Evolutionary conservation across 2,329 filamentous ascomycete species (phyloP), one percentile per base, ranked within the genome.

Genomic region (Parascedosporium putredinis): DNA sequence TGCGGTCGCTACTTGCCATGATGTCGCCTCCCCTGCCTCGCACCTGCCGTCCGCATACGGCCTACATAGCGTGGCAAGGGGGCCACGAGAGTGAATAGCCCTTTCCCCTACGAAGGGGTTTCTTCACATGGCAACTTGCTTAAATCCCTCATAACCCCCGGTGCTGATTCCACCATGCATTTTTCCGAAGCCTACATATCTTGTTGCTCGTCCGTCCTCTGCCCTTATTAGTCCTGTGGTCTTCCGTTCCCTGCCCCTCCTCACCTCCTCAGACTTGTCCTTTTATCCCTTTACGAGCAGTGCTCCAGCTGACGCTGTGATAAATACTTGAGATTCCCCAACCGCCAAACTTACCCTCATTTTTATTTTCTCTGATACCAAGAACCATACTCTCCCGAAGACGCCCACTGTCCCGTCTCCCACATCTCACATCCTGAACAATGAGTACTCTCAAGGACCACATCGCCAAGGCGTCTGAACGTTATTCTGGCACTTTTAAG

Each of bases 401-500:
- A 5, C 23, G 9, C 34, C 31, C 22, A 44, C 33, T 12, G 20
- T 7, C 36, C 16, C 23, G n/a, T n/a, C 25, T 8, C 24, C 43
- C 40, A 23, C 10, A 25, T 47, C 29, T 34, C 24, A 36, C 8
- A 14, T 31, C 40, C 27, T 6, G 7, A 31, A 31, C 34, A 16
- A 36, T 43, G 12, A 14, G 22, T 2, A n/a, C 45, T 4, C 8
- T 38, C 10, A 31, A 24, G 23, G 25, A 25, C 29, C 33, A 43
- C 1, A 43, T 29, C 22, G 18, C 3, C 12, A 16, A 43, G 20
- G 34, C 6, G 23, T 49, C 47, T 24, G 36, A 49, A 18, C n/a
- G 36, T 2, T 49, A 43, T 18, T 31, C 24, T 6, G 33, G 23
- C 12, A 45, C 40, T 5, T 88, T 88, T 64, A 78, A 69, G 5